phyloP scores from a whole-genome alignment of 2,329 filamentous ascomycete genomes.

The Aciculosporium take region DNA sequence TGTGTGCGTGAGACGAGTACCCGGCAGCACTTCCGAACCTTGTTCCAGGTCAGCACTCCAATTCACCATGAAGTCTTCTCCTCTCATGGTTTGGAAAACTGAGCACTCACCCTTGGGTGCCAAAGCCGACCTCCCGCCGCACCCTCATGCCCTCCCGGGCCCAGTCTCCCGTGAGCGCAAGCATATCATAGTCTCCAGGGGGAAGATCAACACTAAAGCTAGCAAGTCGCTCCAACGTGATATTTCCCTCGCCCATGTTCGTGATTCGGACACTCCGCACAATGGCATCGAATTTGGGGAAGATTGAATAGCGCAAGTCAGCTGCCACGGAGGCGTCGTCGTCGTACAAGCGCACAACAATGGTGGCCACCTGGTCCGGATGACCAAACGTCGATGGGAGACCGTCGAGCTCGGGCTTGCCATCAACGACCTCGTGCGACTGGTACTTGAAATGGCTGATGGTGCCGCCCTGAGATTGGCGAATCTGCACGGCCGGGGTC shows the following conservation, averaged over 20 bases:
- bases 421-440: slow-evolving; percentile 38
- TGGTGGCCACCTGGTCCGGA: slow-evolving; percentile 41
- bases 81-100: too few relatives aligned
- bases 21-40: slow-evolving; percentile 48
- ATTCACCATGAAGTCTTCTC: neutral
- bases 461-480: slow-evolving; percentile 42
- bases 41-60: neutral
- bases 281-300: slow-evolving; percentile 46
- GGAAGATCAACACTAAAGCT: slow-evolving; percentile 50
- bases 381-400: slow-evolving; percentile 45
- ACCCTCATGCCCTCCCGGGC: slow-evolving; percentile 41
- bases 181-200: slow-evolving; percentile 44
- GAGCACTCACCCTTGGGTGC: slow-evolving; percentile 39
- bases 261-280: slow-evolving; percentile 46
- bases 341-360: slow-evolving; percentile 44
- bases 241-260: slow-evolving; percentile 38
- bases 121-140: slow-evolving; percentile 40
- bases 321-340: slow-evolving; percentile 42
- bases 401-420: slow-evolving; percentile 41
- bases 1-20: slow-evolving; percentile 50
- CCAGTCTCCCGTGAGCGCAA: slow-evolving; percentile 51
- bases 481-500: slow-evolving; percentile 45
- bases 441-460: slow-evolving; percentile 44
- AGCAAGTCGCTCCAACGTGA: slow-evolving; percentile 41
- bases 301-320: slow-evolving; percentile 48